Conservation (phyloP, 2,329 filamentous ascomycete species). For the Colletotrichum cuscutae region DNA sequence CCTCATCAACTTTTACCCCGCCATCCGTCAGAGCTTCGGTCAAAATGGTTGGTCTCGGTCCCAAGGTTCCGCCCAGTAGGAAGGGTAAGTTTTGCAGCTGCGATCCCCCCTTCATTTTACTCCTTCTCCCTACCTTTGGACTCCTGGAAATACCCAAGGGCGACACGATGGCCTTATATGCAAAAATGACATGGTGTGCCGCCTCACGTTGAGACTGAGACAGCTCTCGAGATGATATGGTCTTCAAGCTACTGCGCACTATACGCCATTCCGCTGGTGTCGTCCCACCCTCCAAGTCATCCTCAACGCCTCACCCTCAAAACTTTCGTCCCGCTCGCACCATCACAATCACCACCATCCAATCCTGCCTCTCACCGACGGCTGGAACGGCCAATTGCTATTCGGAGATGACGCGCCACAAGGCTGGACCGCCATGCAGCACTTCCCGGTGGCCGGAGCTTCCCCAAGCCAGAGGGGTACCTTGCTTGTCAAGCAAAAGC, state of each 20-base stretch:
- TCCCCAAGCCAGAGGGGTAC: conserved; percentile 23
- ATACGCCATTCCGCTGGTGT: conserved; percentile 3
- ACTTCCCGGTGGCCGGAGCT: conserved; percentile 11
- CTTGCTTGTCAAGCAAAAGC: conserved; percentile 20
- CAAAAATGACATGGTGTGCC: neutral
- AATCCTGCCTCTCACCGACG: neutral
- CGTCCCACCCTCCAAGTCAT: conserved; percentile 23
- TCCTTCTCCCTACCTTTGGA: conserved; percentile 18
- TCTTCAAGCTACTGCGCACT: conserved; percentile 4
- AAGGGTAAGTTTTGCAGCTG: conserved; percentile 72
- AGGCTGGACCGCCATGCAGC: conserved; percentile 17
- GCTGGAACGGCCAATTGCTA: neutral
- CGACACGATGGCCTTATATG: conserved; percentile 3
- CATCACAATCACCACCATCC: conserved; percentile 13
- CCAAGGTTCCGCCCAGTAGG: conserved; percentile 60
- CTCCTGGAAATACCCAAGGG: neutral
- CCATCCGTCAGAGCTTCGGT: conserved; percentile 38
- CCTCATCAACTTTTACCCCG: conserved; percentile 42
- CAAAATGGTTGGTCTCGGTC: conserved; percentile 63
- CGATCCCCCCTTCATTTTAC: conserved; percentile 21
- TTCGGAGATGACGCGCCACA: conserved; percentile 21
- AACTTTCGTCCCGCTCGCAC: neutral
- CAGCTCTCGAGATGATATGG: conserved; percentile 5
- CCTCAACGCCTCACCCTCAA: conserved; percentile 30
- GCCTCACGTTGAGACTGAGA: conserved; percentile 8